Evolutionary conservation across 306 rosid genomes (phyloP).

Genomic region (Prunus dulcis): DNA sequence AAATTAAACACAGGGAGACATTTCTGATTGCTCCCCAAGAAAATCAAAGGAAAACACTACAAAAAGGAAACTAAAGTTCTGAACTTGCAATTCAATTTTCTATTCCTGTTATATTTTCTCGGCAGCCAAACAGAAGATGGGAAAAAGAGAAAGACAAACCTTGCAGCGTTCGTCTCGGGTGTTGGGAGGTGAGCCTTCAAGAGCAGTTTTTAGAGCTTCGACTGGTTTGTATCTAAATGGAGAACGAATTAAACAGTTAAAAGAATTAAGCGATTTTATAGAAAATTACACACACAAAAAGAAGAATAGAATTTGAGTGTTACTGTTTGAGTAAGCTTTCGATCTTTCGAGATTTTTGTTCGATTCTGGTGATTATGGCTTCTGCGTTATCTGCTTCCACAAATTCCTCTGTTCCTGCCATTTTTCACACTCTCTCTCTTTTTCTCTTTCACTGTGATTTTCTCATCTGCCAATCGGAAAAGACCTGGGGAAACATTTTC

Average conservation of each 20-base stretch:
- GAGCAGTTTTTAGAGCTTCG: conserved; percentile 95
- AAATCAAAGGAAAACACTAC: not conserved
- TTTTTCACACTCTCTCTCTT: conserved; percentile 4
- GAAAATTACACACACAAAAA: not conserved
- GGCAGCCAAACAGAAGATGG: not conserved
- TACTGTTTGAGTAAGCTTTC: conserved; percentile 94
- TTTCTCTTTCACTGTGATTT: not conserved
- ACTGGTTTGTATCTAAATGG: conserved; percentile 65
- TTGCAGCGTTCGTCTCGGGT: conserved; percentile 94
- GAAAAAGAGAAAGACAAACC: conserved; percentile 23
- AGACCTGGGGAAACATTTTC: not conserved
- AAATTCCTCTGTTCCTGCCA: conserved; percentile 62
- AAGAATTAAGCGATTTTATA: not conserved
- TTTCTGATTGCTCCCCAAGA: not conserved
- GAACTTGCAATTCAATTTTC: not conserved
- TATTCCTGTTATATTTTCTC: not conserved
- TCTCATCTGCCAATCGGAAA: not conserved
- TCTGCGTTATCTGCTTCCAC: conserved; percentile 87
- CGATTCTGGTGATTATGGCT: conserved; percentile 91
- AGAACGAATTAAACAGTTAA: not conserved
- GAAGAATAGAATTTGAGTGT: conserved; percentile 4
- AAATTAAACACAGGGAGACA: not conserved
- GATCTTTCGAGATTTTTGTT: conserved; percentile 91
- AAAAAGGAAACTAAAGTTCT: not conserved
- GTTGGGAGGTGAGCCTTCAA: conserved; percentile 88